These are phyloP conservation scores for Geotrichum cucujoidarum DNA, from an alignment of 1,139 yeast species.

Conservation along the genomic window DNA sequence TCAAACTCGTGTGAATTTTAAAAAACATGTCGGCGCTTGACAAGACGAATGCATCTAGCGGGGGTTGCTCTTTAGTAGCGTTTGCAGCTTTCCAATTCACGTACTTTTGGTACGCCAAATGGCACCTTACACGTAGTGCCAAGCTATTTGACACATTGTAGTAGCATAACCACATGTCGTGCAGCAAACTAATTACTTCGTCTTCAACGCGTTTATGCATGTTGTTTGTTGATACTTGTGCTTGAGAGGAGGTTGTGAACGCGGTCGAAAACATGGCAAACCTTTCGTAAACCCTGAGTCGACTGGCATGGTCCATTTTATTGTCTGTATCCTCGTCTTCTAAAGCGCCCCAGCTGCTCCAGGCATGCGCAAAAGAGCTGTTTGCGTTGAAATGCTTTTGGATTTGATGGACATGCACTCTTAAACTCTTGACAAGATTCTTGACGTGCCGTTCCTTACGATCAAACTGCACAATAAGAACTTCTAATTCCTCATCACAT, in stretches of 20 bases:
- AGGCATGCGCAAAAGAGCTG: conserved; percentile 26
- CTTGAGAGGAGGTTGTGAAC: conserved; percentile 26
- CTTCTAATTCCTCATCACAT: conserved; percentile 26
- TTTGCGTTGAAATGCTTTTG: conserved; percentile 28
- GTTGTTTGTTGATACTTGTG: conserved; percentile 26
- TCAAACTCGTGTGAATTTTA: conserved; percentile 28
- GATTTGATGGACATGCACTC: conserved; percentile 22
- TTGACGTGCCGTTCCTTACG: conserved; percentile 22
- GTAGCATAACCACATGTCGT: conserved; percentile 23
- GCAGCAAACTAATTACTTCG: conserved; percentile 29
- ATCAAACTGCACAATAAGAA: conserved; percentile 24
- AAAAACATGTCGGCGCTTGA: conserved; percentile 27
- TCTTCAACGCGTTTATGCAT: conserved; percentile 26
- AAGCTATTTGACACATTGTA: conserved; percentile 16
- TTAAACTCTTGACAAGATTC: conserved; percentile 25
- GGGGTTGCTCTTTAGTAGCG: conserved; percentile 10
- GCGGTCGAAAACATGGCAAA: conserved; percentile 29
- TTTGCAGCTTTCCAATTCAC: conserved; percentile 22
- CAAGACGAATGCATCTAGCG: conserved; percentile 3
- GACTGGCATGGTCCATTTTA: conserved; percentile 1
- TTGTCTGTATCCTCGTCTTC: conserved; percentile 13
- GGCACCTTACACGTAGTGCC: conserved; percentile 25
- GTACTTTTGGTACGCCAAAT: conserved; percentile 26
- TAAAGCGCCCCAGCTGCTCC: conserved; percentile 26
- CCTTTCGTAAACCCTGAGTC: conserved; percentile 17